Evolutionary conservation across 345 rosid genomes (phyloP).

Genomic region (Citrus cavaleriei): DNA sequence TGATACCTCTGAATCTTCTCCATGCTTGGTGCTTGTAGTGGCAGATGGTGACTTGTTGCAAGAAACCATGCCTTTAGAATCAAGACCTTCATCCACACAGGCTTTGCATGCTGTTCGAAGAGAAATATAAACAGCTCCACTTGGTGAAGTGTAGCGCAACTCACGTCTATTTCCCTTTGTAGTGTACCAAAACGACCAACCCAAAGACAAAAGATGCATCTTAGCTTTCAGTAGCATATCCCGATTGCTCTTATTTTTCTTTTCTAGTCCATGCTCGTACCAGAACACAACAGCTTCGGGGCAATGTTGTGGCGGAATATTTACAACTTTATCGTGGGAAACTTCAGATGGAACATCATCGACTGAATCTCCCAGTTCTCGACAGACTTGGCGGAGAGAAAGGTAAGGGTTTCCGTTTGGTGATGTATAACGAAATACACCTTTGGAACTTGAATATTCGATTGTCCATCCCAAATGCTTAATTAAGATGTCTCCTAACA

Average conservation of each 20-base stretch:
- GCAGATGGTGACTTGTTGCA: not conserved
- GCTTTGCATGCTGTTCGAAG: conserved; percentile 19
- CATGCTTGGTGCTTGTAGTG: not conserved
- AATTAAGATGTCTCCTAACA: not conserved
- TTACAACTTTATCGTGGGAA: not conserved
- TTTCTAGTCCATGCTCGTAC: conserved; percentile 1
- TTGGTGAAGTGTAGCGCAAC: conserved; percentile 12
- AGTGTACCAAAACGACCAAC: conserved; percentile 5
- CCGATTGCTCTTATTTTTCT: not conserved
- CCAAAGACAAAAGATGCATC: conserved; percentile 9
- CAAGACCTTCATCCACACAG: not conserved
- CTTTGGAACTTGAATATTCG: not conserved
- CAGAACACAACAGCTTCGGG: conserved; percentile 12
- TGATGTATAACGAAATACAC: conserved; percentile 1
- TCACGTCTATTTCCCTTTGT: not conserved
- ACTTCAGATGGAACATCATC: not conserved
- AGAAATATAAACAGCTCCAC: not conserved
- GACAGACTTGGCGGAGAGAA: conserved; percentile 2
- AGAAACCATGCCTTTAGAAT: not conserved
- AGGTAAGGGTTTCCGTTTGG: not conserved
- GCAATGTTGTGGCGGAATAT: not conserved
- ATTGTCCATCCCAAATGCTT: conserved; percentile 4
- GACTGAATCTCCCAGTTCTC: not conserved
- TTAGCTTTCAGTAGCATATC: conserved; percentile 9
- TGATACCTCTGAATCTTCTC: not conserved